Evolutionary conservation across 345 rosid species (phyloP).

Genomic region (Brassica nigra): DNA sequence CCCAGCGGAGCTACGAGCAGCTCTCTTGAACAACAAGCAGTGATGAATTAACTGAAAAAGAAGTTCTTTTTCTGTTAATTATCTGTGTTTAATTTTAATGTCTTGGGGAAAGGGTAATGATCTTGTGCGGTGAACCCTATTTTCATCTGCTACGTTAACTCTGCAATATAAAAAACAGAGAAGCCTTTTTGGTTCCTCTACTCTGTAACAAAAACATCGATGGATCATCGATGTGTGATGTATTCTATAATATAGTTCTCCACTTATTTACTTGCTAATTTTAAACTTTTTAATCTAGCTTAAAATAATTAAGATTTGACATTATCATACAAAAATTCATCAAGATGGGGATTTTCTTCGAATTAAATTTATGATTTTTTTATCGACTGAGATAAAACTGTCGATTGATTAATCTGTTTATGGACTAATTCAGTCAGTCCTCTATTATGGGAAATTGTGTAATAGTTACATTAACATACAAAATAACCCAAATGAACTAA

Average conservation of each 20-base stretch:
- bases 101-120: conserved; percentile 27
- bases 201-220: conserved; percentile 21
- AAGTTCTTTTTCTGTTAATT: conserved; percentile 9
- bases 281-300: not conserved
- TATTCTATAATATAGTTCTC: not conserved
- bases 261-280: not conserved
- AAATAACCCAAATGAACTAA: no score
- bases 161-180: conserved; percentile 15
- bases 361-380: no score
- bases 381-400: no score
- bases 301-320: no score
- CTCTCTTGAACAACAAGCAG: conserved; percentile 64
- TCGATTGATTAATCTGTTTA: no score
- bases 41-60: conserved; percentile 25
- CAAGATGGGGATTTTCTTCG: no score
- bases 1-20: conserved; percentile 66
- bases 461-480: no score
- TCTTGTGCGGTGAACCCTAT: conserved; percentile 33
- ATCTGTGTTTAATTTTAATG: not conserved
- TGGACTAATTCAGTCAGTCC: no score
- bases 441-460: no score
- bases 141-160: conserved; percentile 10
- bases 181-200: not conserved
- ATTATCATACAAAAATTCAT: no score
- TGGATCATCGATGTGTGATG: conserved; percentile 17